Percentiles rank a stretch among this genome's conserved stretches.
These are phyloP conservation scores for Salix arbutifolia DNA, from an alignment of 345 rosid species.

Conservation along the genomic window DNA sequence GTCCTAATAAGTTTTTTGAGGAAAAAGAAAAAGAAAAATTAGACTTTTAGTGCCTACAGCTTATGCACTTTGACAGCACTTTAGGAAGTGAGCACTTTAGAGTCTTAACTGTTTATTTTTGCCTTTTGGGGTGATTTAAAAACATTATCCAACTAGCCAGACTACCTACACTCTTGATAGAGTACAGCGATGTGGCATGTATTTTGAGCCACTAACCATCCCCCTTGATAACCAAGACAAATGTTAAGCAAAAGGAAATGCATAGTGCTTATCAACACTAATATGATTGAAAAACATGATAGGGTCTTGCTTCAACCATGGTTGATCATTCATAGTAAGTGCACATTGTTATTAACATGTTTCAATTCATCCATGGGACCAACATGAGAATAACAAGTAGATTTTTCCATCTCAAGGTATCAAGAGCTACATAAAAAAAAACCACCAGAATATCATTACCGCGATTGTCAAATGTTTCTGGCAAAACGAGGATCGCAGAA, in stretches of 20 bases:
- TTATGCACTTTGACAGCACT: not conserved
- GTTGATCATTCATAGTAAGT: not conserved
- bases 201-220: no score
- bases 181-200: no score
- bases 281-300: not conserved
- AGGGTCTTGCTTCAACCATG: not conserved
- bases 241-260: no score
- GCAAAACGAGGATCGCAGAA: constrained; percentile 79
- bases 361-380: not conserved
- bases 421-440: not conserved
- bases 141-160: not conserved
- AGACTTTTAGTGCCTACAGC: not conserved
- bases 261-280: not conserved
- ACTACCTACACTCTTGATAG: not conserved
- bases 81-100: not conserved
- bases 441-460: constrained; percentile 39
- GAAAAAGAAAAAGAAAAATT: not conserved
- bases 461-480: constrained; percentile 77
- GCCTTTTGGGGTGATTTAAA: not conserved
- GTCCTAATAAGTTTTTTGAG: not conserved
- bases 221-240: no score
- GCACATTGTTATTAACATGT: not conserved
- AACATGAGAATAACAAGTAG: not conserved
- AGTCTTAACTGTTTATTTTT: not conserved
- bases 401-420: not conserved